Percentiles rank a stretch among this genome's conserved stretches.
These are phyloP conservation scores for Vaccinium myrtillus DNA, from an alignment of 148 eudicot genomes.

Conservation along the genomic window DNA sequence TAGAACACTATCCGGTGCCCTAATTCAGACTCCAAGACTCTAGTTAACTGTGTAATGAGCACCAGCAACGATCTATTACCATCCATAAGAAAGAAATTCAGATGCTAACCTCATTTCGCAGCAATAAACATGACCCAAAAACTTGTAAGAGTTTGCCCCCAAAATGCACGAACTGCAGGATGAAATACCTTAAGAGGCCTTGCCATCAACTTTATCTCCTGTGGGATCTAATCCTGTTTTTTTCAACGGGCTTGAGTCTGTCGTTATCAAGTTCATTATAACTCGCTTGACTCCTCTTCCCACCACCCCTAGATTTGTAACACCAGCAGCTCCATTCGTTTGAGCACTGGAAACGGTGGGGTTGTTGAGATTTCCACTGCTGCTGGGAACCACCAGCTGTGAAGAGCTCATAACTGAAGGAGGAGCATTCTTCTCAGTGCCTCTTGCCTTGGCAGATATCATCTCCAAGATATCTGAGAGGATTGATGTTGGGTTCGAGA, in stretches of 20 bases:
- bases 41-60: background rate
- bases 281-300: slow-evolving; percentile 93
- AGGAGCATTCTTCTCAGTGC: slow-evolving; percentile 32
- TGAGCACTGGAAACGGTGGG: slow-evolving; percentile 65
- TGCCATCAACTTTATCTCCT: slow-evolving; percentile 47
- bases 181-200: slow-evolving; percentile 37
- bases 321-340: slow-evolving; percentile 63
- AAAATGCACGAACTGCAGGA: background rate
- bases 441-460: slow-evolving; percentile 63
- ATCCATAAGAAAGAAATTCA: background rate
- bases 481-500: slow-evolving; percentile 63
- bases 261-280: slow-evolving; percentile 34
- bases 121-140: background rate
- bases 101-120: background rate
- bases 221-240: slow-evolving; percentile 51
- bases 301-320: slow-evolving; percentile 86
- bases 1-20: background rate
- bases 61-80: background rate
- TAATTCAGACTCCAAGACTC: background rate
- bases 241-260: slow-evolving; percentile 50
- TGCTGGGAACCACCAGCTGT: slow-evolving; percentile 40
- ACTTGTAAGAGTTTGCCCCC: background rate
- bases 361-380: slow-evolving; percentile 44
- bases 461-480: slow-evolving; percentile 73
- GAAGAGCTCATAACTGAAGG: slow-evolving; percentile 49